These are phyloP conservation scores for Pythium plurisporium DNA, from an alignment of 352 stramenopile genomes.

Conservation along the genomic window DNA sequence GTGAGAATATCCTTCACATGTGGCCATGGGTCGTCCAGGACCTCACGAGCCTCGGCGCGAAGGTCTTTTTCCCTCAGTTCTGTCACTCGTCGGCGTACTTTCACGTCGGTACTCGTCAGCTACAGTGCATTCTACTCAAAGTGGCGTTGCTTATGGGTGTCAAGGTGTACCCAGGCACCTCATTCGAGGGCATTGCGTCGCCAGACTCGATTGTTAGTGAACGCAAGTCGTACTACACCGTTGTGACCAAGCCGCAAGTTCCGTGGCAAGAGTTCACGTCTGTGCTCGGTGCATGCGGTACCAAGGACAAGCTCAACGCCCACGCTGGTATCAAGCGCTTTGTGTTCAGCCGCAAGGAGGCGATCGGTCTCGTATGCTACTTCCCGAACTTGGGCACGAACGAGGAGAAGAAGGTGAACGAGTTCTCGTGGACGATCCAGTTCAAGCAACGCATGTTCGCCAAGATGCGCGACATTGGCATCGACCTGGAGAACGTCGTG, in stretches of 20 bases:
- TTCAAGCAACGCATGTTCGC: conserved; percentile 85
- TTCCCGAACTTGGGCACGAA: conserved; percentile 67
- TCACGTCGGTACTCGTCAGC: conserved; percentile 80
- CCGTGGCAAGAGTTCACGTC: conserved; percentile 76
- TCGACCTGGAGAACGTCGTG: conserved; percentile 82
- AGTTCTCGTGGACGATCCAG: conserved; percentile 85
- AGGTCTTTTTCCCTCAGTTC: conserved; percentile 79
- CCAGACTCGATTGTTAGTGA: conserved; percentile 51
- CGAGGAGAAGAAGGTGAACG: conserved; percentile 70
- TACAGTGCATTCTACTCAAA: conserved; percentile 84
- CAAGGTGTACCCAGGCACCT: conserved; percentile 54
- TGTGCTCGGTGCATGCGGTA: conserved; percentile 60
- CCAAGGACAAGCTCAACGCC: conserved; percentile 58
- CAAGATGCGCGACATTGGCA: conserved; percentile 62
- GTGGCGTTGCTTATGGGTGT: conserved; percentile 70
- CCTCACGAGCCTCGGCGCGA: conserved; percentile 70
- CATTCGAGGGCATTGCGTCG: conserved; percentile 52
- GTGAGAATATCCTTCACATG: conserved; percentile 82
- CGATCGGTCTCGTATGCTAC: conserved; percentile 80
- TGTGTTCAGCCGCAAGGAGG: conserved; percentile 76
- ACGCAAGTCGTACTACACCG: conserved; percentile 62
- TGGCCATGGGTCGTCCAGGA: conserved; percentile 84
- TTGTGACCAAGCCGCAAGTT: conserved; percentile 71
- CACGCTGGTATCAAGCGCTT: conserved; percentile 72
- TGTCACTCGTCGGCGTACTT: conserved; percentile 82